These are phyloP conservation scores for Tilletia walkeri DNA, from an alignment of 1,284 basidiomycete genomes.

Conservation along the genomic window DNA sequence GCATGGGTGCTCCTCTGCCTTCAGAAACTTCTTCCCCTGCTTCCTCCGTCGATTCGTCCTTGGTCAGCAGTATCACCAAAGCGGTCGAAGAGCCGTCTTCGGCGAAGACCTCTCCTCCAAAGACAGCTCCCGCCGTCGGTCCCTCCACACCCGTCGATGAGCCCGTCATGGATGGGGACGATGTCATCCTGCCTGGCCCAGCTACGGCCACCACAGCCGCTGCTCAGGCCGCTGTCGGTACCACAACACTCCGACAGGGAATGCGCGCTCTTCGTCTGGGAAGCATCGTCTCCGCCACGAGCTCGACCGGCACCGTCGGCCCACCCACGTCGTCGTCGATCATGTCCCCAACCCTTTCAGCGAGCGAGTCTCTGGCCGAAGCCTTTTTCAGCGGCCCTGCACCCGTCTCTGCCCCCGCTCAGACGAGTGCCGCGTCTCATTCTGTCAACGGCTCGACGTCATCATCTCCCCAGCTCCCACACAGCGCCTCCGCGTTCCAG, in stretches of 20 bases:
- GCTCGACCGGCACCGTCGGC: slow-evolving; percentile 23
- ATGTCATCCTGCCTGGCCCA: background rate
- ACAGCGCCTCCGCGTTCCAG: background rate
- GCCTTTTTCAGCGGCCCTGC: background rate
- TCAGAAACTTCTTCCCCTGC: background rate
- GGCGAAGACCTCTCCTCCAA: background rate
- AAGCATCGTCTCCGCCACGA: slow-evolving; percentile 23
- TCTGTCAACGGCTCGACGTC: slow-evolving; percentile 6
- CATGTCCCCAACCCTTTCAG: slow-evolving; percentile 17
- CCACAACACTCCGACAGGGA: slow-evolving; percentile 30
- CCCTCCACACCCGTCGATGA: slow-evolving; percentile 4
- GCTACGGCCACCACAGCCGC: slow-evolving; percentile 13
- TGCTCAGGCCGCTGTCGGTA: slow-evolving; percentile 22
- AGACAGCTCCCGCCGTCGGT: background rate
- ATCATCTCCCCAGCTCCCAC: too few species aligned
- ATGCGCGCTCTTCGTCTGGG: slow-evolving; percentile 47
- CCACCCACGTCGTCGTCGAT: slow-evolving; percentile 27
- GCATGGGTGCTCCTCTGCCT: background rate
- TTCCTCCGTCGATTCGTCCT: too few species aligned
- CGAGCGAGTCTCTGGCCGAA: slow-evolving; percentile 16
- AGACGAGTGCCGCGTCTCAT: background rate
- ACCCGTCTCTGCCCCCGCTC: background rate
- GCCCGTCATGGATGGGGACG: slow-evolving; percentile 19
- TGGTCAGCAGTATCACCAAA: background rate
- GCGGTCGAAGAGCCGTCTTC: background rate